Percentiles rank a stretch among this genome's conserved stretches.
Conservation (phyloP, 208 protist species). For the Trypanosoma scelopori region DNA sequence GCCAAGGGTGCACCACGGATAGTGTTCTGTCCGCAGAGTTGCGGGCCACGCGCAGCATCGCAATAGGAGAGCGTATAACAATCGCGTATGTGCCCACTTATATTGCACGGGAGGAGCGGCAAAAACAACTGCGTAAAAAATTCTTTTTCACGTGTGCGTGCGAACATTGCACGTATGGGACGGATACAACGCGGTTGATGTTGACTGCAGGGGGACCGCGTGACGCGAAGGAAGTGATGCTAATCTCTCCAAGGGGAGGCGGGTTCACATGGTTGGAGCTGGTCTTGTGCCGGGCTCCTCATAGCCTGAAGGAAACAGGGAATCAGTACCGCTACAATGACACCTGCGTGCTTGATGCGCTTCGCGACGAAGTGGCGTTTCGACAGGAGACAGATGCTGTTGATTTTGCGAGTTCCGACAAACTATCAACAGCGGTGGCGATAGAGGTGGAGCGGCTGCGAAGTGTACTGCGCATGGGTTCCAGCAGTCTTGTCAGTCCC, state of each 20-base stretch:
- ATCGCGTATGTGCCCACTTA: slow-evolving; percentile 25
- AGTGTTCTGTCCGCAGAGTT: slow-evolving; percentile 20
- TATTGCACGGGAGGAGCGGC: slow-evolving; percentile 18
- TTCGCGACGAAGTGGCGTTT: slow-evolving; percentile 13
- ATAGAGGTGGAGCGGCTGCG: slow-evolving; percentile 7
- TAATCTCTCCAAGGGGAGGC: slow-evolving; percentile 13
- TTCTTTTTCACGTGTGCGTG: slow-evolving; percentile 27
- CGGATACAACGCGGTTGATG: slow-evolving; percentile 19
- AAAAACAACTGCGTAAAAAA: slow-evolving; percentile 6
- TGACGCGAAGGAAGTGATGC: not conserved
- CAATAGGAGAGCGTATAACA: slow-evolving; percentile 18
- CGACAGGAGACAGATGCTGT: slow-evolving; percentile 10
- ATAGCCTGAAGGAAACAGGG: not conserved
- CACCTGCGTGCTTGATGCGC: slow-evolving; percentile 5
- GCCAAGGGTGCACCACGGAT: slow-evolving; percentile 7
- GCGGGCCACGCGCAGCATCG: slow-evolving; percentile 19
- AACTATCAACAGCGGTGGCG: not conserved
- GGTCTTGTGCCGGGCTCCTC: not conserved
- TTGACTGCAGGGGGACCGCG: not conserved
- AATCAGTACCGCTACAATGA: slow-evolving; percentile 11
- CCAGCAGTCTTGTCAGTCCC: slow-evolving; percentile 2
- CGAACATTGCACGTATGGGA: slow-evolving; percentile 10
- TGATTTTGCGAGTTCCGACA: not conserved
- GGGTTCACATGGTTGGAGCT: not conserved
- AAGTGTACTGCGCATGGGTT: not conserved